These are phyloP conservation scores for Rosa chinensis DNA, from an alignment of 306 rosid species.

Conservation along the genomic window DNA sequence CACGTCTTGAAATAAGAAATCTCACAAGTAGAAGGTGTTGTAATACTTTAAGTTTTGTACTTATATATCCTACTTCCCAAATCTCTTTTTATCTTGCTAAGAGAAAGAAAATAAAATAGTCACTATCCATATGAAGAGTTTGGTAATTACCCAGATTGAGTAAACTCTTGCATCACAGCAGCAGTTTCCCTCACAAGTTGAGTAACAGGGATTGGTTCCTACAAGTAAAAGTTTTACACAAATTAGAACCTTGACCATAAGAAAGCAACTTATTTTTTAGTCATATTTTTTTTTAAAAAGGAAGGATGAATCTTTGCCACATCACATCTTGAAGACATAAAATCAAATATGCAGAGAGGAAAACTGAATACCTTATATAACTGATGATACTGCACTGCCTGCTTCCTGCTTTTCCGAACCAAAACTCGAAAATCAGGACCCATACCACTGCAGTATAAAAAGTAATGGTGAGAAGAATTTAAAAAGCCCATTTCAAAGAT, in stretches of 20 bases:
- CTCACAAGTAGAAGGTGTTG: not conserved
- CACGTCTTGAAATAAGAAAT: not conserved
- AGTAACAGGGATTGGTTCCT: constrained; percentile 96
- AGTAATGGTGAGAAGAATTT: constrained; percentile 3
- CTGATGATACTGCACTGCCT: constrained; percentile 89
- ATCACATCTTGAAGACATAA: not conserved
- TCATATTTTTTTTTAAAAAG: not conserved
- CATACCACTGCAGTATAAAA: constrained; percentile 67
- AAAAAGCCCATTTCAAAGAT: not conserved
- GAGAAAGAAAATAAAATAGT: not conserved
- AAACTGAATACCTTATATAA: constrained; percentile 61
- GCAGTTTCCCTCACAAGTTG: constrained; percentile 98
- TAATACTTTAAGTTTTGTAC: no score
- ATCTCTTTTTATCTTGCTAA: not conserved
- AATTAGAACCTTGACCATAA: not conserved
- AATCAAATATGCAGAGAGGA: constrained; percentile 10
- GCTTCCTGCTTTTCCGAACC: constrained; percentile 96
- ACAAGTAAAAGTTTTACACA: constrained; percentile 14
- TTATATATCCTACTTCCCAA: not conserved
- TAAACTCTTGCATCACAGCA: constrained; percentile 96
- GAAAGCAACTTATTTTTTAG: not conserved
- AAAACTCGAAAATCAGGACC: constrained; percentile 97
- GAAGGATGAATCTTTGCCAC: not conserved
- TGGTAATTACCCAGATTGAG: constrained; percentile 84
- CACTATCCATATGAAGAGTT: not conserved